Percentiles rank a stretch among this genome's conserved stretches.
phyloP scores from a whole-genome alignment of 2,329 filamentous ascomycete genomes.

The Colletotrichum liriopes region DNA sequence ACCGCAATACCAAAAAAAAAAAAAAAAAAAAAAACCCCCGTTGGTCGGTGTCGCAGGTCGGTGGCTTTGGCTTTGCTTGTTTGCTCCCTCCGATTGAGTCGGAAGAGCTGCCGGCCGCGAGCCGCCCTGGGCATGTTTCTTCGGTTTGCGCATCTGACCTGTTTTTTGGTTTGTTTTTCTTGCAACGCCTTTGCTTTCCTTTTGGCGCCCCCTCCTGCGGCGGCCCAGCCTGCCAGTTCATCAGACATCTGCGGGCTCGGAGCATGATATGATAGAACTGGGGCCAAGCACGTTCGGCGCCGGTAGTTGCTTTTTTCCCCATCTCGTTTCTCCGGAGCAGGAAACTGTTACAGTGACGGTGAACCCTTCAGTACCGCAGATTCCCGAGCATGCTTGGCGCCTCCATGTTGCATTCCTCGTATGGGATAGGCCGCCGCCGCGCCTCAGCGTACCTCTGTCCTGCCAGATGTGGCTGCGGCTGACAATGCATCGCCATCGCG shows the following conservation, averaged over 20 bases:
- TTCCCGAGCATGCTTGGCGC: no score
- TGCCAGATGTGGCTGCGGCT: not conserved
- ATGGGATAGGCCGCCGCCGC: no score
- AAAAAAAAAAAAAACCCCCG: not conserved
- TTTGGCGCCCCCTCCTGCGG: not conserved
- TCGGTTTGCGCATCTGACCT: not conserved
- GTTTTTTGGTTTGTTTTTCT: not conserved
- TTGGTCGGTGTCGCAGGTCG: not conserved
- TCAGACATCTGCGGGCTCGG: not conserved
- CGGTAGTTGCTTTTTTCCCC: slow-evolving; percentile 8
- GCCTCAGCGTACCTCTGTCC: not conserved
- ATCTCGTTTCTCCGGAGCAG: not conserved
- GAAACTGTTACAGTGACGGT: not conserved
- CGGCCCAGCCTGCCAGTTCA: not conserved
- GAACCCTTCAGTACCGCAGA: not conserved
- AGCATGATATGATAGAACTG: not conserved
- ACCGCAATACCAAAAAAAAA: not conserved
- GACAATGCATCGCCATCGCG: not conserved
- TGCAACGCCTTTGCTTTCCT: not conserved
- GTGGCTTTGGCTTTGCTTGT: not conserved
- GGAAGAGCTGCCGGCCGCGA: slow-evolving; percentile 13
- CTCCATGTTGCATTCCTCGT: not conserved
- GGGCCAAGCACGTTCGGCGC: slow-evolving; percentile 11
- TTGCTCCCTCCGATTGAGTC: not conserved
- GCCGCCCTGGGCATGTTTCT: not conserved